phyloP scores from a whole-genome alignment of 257 asterid species.

The Plectranthus barbatus region DNA sequence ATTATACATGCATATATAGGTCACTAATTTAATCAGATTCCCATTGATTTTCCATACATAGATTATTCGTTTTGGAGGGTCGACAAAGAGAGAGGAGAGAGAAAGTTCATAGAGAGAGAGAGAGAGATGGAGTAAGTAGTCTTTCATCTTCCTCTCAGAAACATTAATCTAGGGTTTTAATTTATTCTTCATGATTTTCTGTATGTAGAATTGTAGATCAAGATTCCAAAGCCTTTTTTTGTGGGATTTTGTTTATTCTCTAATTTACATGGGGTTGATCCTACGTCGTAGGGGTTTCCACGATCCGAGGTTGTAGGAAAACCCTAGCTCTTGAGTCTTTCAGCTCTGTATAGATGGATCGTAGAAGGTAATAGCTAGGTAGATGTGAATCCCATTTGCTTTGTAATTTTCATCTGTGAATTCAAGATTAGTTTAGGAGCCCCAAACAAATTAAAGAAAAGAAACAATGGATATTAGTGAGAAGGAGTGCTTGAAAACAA shows the following conservation, averaged over 20 bases:
- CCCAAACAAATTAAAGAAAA: not conserved
- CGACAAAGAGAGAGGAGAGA: constrained; percentile 17
- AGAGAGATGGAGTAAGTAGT: constrained; percentile 18
- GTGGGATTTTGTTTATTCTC: constrained; percentile 8
- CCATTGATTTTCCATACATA: constrained; percentile 14
- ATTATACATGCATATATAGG: constrained; percentile 10
- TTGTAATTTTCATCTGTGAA: not conserved
- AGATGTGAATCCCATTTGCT: constrained; percentile 1
- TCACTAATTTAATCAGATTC: constrained; percentile 21
- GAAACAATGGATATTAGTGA: constrained; percentile 35
- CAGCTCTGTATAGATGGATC: constrained; percentile 14
- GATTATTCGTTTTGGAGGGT: constrained; percentile 17
- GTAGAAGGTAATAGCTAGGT: not conserved
- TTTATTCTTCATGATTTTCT: constrained; percentile 23
- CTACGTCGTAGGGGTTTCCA: not conserved
- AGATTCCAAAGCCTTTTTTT: constrained; percentile 13
- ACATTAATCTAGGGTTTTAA: constrained; percentile 45
- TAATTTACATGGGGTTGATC: not conserved
- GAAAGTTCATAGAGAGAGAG: constrained; percentile 15
- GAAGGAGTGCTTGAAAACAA: constrained; percentile 27
- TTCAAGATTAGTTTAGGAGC: not conserved
- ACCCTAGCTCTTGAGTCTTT: constrained; percentile 18
- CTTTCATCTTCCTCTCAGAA: constrained; percentile 31
- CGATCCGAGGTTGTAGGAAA: constrained; percentile 18
- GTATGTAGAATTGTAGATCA: constrained; percentile 15